These are phyloP conservation scores for Podaxis sp. DNA, from an alignment of 768 basidiomycete genomes.

Conservation along the genomic window DNA sequence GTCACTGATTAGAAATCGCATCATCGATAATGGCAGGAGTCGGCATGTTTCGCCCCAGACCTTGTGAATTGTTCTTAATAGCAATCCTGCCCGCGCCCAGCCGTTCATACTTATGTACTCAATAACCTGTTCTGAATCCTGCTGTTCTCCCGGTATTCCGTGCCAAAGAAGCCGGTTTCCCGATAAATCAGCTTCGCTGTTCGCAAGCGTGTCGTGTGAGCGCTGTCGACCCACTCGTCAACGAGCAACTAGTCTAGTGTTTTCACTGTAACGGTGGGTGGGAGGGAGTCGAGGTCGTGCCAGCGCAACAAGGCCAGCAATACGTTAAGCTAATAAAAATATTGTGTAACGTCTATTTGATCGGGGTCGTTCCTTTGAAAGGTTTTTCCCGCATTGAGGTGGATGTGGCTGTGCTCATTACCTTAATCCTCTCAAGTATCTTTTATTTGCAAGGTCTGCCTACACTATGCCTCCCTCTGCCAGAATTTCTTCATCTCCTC, in stretches of 20 bases:
- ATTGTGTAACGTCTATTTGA: neutral
- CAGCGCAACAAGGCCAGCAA: neutral
- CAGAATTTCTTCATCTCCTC: constrained; percentile 33
- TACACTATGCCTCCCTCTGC: constrained; percentile 30
- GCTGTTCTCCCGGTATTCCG: neutral
- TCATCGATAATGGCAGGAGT: constrained; percentile 12
- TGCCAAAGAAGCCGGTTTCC: neutral
- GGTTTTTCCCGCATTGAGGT: neutral
- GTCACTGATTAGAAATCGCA: constrained; percentile 12
- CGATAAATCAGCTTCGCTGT: neutral
- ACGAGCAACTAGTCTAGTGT: constrained; percentile 13
- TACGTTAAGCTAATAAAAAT: neutral
- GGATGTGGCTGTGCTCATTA: constrained; percentile 5
- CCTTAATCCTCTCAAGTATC: neutral
- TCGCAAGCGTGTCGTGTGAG: neutral
- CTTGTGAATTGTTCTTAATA: neutral
- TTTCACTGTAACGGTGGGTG: neutral
- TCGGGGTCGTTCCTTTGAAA: neutral
- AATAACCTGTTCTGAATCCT: neutral
- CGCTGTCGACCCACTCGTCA: neutral
- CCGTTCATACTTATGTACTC: neutral
- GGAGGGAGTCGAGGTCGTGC: neutral
- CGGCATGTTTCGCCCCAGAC: neutral
- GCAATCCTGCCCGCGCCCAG: neutral
- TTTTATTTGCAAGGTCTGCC: constrained; percentile 12